phyloP scores from a whole-genome alignment of 2,329 filamentous ascomycete genomes.

The Sclerotinia minor region DNA sequence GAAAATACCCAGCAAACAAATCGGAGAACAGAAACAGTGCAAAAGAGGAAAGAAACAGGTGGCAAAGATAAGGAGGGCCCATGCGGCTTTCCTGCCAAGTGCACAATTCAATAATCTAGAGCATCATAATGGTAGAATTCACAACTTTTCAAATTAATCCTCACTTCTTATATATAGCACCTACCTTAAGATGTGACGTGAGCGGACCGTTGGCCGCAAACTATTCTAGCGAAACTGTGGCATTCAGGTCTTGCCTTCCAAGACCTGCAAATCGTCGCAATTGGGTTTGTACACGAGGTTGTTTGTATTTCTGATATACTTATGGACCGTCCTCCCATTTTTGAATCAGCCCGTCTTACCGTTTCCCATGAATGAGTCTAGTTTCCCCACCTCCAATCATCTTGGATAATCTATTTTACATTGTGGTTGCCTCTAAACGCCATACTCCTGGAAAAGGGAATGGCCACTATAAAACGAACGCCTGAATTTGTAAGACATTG shows the following conservation, averaged over 20 bases:
- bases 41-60: constrained; percentile 30
- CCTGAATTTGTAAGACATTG: constrained; percentile 8
- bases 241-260: background rate
- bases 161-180: background rate
- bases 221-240: background rate
- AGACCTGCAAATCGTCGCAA: background rate
- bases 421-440: constrained; percentile 20
- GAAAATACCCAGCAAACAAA: constrained; percentile 34
- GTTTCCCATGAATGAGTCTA: constrained; percentile 14
- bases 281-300: background rate
- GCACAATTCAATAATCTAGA: constrained; percentile 53
- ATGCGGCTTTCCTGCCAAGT: constrained; percentile 77
- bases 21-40: constrained; percentile 35
- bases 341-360: constrained; percentile 1
- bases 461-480: constrained; percentile 21
- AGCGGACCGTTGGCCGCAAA: background rate
- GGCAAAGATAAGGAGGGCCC: constrained; percentile 62
- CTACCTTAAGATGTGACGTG: background rate
- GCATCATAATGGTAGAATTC: background rate
- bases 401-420: constrained; percentile 20
- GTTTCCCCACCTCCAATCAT: background rate
- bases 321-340: background rate
- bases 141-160: background rate
- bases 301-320: background rate
- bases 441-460: constrained; percentile 12